These are phyloP conservation scores for Citrus inodora DNA, from an alignment of 345 rosid species.

Conservation along the genomic window DNA sequence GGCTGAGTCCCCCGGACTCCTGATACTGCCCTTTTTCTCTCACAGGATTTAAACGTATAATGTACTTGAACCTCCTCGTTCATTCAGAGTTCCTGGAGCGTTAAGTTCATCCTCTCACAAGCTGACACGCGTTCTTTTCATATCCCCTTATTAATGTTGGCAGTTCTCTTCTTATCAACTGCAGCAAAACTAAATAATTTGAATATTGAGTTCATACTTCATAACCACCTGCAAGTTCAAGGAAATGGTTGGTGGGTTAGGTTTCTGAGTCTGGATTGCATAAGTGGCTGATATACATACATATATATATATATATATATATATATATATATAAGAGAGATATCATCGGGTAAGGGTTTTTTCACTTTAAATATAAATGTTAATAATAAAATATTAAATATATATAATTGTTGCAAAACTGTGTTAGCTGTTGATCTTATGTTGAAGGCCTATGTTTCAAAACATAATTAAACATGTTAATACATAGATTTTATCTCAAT, in stretches of 20 bases:
- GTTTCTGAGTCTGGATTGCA: conserved; percentile 23
- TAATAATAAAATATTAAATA: too few species aligned
- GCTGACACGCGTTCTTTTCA: too few species aligned
- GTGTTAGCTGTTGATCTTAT: too few species aligned
- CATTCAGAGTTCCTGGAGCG: too few species aligned
- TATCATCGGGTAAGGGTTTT: conserved; percentile 36
- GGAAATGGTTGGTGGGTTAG: not conserved
- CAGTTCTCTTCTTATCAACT: too few species aligned
- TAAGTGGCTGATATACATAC: conserved; percentile 39
- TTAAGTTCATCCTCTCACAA: too few species aligned
- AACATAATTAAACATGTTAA: not conserved
- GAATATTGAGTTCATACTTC: conserved; percentile 2
- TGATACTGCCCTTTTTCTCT: not conserved
- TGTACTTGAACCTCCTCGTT: not conserved
- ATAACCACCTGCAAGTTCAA: not conserved
- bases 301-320: not conserved
- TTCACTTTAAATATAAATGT: too few species aligned
- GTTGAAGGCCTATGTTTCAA: not conserved
- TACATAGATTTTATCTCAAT: too few species aligned
- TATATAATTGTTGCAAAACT: not conserved
- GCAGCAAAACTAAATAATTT: not conserved
- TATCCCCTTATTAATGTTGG: too few species aligned
- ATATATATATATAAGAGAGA: conserved; percentile 23
- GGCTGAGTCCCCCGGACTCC: not conserved
- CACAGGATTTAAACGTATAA: not conserved